These are phyloP conservation scores for Fusarium chlamydosporum DNA, from an alignment of 2,329 filamentous ascomycete genomes.

Conservation along the genomic window DNA sequence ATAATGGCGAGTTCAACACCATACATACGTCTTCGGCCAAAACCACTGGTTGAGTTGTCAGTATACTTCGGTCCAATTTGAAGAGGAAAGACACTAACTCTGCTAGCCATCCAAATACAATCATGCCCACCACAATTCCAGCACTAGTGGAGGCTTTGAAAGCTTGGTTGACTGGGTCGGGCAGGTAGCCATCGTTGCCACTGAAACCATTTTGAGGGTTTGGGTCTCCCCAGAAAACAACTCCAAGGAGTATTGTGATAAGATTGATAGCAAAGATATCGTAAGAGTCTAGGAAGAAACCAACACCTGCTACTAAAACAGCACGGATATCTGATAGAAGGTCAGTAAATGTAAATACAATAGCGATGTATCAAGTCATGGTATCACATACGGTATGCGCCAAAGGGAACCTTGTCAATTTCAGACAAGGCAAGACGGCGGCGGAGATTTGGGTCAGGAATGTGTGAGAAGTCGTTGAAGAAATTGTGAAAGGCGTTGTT, in stretches of 20 bases:
- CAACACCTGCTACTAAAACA: conserved; percentile 81
- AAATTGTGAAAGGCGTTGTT: conserved; percentile 82
- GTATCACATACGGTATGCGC: conserved; percentile 71
- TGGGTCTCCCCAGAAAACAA: conserved; percentile 78
- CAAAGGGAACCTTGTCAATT: conserved; percentile 83
- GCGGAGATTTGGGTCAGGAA: conserved; percentile 80
- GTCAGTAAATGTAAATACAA: conserved; percentile 19
- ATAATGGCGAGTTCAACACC: conserved; percentile 82
- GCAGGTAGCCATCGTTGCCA: conserved; percentile 70
- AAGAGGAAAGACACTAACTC: conserved; percentile 61
- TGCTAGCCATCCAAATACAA: conserved; percentile 82
- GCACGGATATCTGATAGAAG: conserved; percentile 71
- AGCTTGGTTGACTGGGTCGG: conserved; percentile 75
- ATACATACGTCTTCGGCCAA: conserved; percentile 86
- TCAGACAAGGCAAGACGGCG: conserved; percentile 82
- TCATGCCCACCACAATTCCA: conserved; percentile 83
- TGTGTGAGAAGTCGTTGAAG: conserved; percentile 76
- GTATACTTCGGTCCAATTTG: conserved; percentile 5
- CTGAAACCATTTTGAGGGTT: conserved; percentile 62
- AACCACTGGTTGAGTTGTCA: conserved; percentile 57
- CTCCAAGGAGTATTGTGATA: conserved; percentile 77
- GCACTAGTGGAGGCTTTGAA: conserved; percentile 86
- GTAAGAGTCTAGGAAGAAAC: conserved; percentile 88
- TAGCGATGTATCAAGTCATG: background rate
- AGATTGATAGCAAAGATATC: conserved; percentile 86